A percentile compares a stretch with the other conserved stretches of the same genome.
phyloP scores from a whole-genome alignment of 2,329 filamentous ascomycete genomes.

The Curvularia verruculosa region DNA sequence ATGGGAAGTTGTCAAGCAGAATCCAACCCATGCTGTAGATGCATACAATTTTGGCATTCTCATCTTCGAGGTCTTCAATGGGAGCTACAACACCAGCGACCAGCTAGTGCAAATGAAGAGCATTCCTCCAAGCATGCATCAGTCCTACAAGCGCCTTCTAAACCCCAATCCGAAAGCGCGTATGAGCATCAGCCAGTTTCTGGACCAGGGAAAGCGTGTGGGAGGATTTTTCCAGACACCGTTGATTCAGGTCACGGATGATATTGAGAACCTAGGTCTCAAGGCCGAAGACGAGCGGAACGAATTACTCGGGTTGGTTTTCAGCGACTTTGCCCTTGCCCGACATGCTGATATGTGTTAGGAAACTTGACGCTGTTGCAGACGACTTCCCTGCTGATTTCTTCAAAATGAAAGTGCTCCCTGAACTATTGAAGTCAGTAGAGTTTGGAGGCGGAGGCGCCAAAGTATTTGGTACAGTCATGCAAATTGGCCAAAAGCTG shows the following conservation, averaged over 20 bases:
- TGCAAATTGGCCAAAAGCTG: conserved; percentile 89
- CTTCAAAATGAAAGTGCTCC: conserved; percentile 95
- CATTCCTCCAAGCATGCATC: conserved; percentile 86
- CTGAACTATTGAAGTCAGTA: conserved; percentile 96
- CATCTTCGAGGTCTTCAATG: conserved; percentile 91
- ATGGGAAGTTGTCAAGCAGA: conserved; percentile 90
- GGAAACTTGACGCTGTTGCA: conserved; percentile 80
- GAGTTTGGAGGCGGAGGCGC: conserved; percentile 96
- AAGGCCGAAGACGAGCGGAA: conserved; percentile 86
- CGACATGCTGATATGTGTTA: conserved; percentile 33
- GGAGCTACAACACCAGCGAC: conserved; percentile 74
- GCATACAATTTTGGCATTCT: conserved; percentile 85
- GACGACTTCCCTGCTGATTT: conserved; percentile 98
- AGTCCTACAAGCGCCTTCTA: conserved; percentile 86
- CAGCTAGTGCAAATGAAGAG: conserved; percentile 85
- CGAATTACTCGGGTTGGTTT: conserved; percentile 71
- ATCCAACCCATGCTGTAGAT: conserved; percentile 81
- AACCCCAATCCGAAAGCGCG: conserved; percentile 89
- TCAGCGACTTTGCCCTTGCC: neutral
- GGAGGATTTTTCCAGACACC: conserved; percentile 93
- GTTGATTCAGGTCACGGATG: conserved; percentile 88
- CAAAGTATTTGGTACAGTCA: conserved; percentile 83
- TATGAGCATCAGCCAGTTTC: conserved; percentile 80
- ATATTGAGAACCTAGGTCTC: conserved; percentile 88
- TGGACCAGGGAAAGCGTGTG: conserved; percentile 82